Conservation (phyloP, 2,329 filamentous ascomycete genomes). For the Dothidotthia symphoricarpi region DNA sequence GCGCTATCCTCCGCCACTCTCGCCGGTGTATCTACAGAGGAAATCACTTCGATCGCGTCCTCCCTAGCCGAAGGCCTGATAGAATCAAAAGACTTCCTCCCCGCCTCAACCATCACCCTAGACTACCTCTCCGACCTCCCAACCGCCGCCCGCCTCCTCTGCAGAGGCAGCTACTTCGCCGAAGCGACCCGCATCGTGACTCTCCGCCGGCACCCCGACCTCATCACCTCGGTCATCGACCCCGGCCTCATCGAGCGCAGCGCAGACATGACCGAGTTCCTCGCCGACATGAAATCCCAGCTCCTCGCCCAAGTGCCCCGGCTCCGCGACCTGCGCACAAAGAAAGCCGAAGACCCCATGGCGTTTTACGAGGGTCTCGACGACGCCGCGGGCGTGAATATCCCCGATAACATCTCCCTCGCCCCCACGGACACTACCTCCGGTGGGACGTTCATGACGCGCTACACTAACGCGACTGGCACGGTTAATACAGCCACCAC, state of each 20-base stretch:
- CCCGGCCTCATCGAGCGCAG: conserved; percentile 76
- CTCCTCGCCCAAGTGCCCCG: conserved; percentile 81
- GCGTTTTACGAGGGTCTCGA: conserved; percentile 76
- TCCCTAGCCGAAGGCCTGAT: conserved; percentile 74
- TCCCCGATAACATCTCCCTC: conserved; percentile 89
- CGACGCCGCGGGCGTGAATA: conserved; percentile 52
- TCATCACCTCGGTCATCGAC: conserved; percentile 71
- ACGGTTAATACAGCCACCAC: conserved; percentile 72
- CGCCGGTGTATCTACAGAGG: conserved; percentile 55
- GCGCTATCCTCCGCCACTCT: conserved; percentile 76
- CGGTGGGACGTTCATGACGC: conserved; percentile 80
- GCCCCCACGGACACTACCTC: conserved; percentile 82
- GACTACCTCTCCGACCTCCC: conserved; percentile 76
- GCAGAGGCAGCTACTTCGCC: conserved; percentile 82
- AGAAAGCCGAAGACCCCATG: conserved; percentile 79
- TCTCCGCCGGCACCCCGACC: conserved; percentile 57
- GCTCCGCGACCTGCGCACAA: conserved; percentile 74
- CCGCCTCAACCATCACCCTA: conserved; percentile 75
- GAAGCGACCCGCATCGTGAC: conserved; percentile 80
- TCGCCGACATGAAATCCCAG: conserved; percentile 89
- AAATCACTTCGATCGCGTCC: conserved; percentile 67
- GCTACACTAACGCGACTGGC: conserved; percentile 77
- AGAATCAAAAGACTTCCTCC: conserved; percentile 79
- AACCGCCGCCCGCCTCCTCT: conserved; percentile 71
- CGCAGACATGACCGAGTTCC: conserved; percentile 79